These are phyloP conservation scores for Primulina huaijiensis DNA, from an alignment of 257 asterid species.

Conservation along the genomic window DNA sequence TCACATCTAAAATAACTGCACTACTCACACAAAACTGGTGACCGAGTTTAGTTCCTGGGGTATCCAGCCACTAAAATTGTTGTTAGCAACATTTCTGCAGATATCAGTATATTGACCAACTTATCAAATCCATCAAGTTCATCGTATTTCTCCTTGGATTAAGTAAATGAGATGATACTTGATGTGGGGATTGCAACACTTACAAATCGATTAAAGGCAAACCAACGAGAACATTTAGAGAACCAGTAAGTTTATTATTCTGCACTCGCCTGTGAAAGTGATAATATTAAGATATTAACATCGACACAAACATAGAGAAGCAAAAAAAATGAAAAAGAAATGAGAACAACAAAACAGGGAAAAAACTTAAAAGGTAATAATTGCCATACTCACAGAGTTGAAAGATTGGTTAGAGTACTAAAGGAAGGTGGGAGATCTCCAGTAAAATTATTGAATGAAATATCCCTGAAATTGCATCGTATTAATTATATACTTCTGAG, in stretches of 20 bases:
- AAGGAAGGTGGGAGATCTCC: constrained; percentile 88
- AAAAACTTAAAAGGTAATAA: neutral
- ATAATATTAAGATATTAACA: constrained; percentile 21
- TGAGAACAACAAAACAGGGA: neutral
- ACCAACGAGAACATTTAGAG: constrained; percentile 64
- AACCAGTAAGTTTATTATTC: constrained; percentile 76
- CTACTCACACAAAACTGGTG: constrained; percentile 76
- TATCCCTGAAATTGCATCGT: constrained; percentile 58
- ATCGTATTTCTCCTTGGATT: constrained; percentile 8
- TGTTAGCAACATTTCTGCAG: constrained; percentile 90
- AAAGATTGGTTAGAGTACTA: constrained; percentile 65
- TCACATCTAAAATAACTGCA: constrained; percentile 16
- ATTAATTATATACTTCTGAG: constrained; percentile 21
- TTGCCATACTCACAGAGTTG: constrained; percentile 72
- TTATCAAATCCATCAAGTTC: constrained; percentile 15
- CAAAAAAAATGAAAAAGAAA: constrained; percentile 7
- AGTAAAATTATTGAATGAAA: constrained; percentile 75
- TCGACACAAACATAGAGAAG: constrained; percentile 25
- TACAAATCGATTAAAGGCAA: constrained; percentile 79
- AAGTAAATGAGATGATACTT: constrained; percentile 13
- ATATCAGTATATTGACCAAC: constrained; percentile 12
- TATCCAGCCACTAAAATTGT: constrained; percentile 87
- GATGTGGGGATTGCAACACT: constrained; percentile 33
- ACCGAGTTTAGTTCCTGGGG: constrained; percentile 68
- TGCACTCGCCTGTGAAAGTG: constrained; percentile 64